Evolutionary conservation across 1,284 basidiomycete genomes (phyloP).

Genomic region (Malassezia pachydermatis): DNA sequence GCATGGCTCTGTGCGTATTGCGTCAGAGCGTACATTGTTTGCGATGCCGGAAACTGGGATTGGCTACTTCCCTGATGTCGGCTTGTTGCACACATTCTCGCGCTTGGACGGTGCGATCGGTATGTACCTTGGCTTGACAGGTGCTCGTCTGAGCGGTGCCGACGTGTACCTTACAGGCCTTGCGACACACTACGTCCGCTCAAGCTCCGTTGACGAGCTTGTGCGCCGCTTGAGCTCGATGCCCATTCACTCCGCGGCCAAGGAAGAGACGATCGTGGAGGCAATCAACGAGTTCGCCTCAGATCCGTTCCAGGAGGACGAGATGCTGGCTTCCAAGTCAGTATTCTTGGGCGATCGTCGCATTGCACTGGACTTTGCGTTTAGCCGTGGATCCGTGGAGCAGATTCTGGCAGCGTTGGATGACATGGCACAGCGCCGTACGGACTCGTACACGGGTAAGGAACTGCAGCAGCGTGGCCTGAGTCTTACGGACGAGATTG

Average conservation of each 20-base stretch:
- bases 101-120: conserved; percentile 83
- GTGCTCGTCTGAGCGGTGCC: conserved; percentile 47
- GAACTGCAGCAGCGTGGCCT: conserved; percentile 24
- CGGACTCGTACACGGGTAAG: conserved; percentile 22
- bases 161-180: conserved; percentile 42
- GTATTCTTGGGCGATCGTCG: conserved; percentile 35
- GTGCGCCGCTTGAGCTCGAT: conserved; percentile 30
- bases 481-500: conserved; percentile 20
- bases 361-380: conserved; percentile 39
- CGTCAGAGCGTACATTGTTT: conserved; percentile 73
- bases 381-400: conserved; percentile 35
- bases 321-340: conserved; percentile 22
- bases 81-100: conserved; percentile 77
- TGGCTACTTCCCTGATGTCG: conserved; percentile 66
- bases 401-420: conserved; percentile 29
- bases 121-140: conserved; percentile 84
- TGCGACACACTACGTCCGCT: conserved; percentile 40
- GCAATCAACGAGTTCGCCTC: conserved; percentile 31
- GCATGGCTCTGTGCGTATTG: conserved; percentile 81
- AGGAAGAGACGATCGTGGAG: conserved; percentile 22
- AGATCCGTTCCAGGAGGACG: conserved; percentile 27
- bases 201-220: conserved; percentile 24
- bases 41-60: conserved; percentile 70
- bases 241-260: conserved; percentile 22
- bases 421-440: conserved; percentile 20